A percentile compares a stretch with the other conserved stretches of the same genome.
These are phyloP conservation scores for Whalleya microplaca DNA, from an alignment of 2,329 filamentous ascomycete genomes.

Conservation along the genomic window DNA sequence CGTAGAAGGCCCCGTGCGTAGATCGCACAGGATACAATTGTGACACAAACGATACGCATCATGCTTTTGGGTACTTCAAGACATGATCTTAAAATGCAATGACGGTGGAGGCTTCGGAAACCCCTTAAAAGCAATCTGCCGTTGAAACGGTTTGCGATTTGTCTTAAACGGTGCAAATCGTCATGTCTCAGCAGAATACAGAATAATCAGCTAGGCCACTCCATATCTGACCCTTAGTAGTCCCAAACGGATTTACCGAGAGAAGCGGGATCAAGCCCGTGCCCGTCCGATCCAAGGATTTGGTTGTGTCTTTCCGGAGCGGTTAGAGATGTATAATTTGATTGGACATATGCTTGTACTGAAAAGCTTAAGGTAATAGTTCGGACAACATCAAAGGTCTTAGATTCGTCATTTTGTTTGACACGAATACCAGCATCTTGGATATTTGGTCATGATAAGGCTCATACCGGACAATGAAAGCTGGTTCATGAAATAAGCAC, in stretches of 20 bases:
- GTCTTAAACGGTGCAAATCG: background rate
- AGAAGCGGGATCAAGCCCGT: slow-evolving; percentile 3
- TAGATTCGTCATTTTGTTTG: background rate
- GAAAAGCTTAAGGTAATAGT: background rate
- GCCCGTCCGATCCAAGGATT: background rate
- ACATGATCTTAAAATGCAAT: background rate
- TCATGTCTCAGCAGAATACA: background rate
- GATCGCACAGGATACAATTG: background rate
- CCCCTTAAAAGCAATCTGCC: background rate
- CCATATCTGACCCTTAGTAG: background rate
- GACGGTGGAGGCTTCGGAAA: background rate
- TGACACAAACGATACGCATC: background rate
- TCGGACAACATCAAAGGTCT: background rate
- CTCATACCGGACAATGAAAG: background rate
- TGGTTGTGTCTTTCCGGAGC: background rate
- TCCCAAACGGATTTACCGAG: background rate
- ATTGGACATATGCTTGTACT: background rate
- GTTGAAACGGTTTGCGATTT: background rate
- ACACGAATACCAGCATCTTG: background rate
- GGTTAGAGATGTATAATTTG: background rate
- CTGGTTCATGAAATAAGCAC: background rate
- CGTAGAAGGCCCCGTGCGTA: too few relatives aligned
- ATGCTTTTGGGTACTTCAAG: background rate
- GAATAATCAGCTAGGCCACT: background rate
- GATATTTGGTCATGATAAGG: background rate